Conservation (phyloP, 768 basidiomycete genomes). For the Collybia sp. region DNA sequence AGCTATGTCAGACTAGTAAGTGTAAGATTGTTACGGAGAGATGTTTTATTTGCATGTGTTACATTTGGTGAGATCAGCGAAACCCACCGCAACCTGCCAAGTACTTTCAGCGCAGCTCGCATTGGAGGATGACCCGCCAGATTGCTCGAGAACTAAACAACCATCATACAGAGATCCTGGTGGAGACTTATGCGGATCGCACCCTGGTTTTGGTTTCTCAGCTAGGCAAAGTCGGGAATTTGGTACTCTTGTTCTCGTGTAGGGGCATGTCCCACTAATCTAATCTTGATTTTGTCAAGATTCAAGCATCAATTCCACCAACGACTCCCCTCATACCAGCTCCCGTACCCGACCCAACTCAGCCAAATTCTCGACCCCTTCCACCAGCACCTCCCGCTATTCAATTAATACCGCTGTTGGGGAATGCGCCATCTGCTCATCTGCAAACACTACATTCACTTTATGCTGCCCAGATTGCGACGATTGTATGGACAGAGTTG, state of each 20-base stretch:
- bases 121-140: constrained; percentile 39
- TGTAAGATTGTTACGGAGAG: too few species aligned
- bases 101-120: constrained; percentile 19
- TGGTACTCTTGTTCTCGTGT: constrained; percentile 45
- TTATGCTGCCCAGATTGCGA: constrained; percentile 85
- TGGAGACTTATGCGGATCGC: constrained; percentile 80
- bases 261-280: constrained; percentile 5
- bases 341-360: constrained; percentile 26
- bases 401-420: constrained; percentile 74
- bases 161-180: constrained; percentile 62
- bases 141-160: constrained; percentile 49
- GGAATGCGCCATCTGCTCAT: constrained; percentile 65
- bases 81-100: too few species aligned
- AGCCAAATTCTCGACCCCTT: constrained; percentile 31
- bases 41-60: too few species aligned
- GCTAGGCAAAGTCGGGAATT: constrained; percentile 81
- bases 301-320: constrained; percentile 74
- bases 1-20: too few species aligned
- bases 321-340: constrained; percentile 47
- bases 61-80: too few species aligned
- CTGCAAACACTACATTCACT: constrained; percentile 70
- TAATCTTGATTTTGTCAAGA: constrained; percentile 35
- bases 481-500: constrained; percentile 68
- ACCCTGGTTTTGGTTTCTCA: constrained; percentile 87
- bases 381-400: constrained; percentile 69